Evolutionary conservation across 768 basidiomycete genomes (phyloP).

Genomic region (Lanmaoa rubissima): DNA sequence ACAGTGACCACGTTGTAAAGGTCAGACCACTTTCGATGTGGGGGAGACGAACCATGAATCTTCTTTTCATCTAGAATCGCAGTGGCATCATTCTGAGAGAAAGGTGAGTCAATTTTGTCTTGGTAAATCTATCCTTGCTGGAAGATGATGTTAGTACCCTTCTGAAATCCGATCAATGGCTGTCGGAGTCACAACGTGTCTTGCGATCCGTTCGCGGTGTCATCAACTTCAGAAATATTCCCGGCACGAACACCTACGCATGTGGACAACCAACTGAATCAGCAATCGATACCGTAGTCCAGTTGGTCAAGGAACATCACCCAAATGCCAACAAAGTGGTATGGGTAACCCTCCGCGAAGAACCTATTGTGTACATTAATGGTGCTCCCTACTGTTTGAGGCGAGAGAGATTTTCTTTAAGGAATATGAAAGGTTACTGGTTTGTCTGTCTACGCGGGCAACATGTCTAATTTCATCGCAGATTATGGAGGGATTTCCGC

Average conservation of each 20-base stretch:
- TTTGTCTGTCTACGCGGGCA: background rate
- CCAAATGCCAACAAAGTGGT: slow-evolving; percentile 62
- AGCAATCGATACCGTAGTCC: slow-evolving; percentile 80
- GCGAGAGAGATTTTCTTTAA: slow-evolving; percentile 77
- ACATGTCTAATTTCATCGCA: slow-evolving; percentile 25
- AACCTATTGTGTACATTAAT: slow-evolving; percentile 90
- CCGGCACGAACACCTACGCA: slow-evolving; percentile 80
- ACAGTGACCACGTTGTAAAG: slow-evolving; percentile 91
- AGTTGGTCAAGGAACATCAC: slow-evolving; percentile 57
- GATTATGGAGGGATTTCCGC: slow-evolving; percentile 96
- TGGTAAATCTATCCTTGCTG: background rate
- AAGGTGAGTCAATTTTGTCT: slow-evolving; percentile 47
- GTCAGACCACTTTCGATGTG: slow-evolving; percentile 36
- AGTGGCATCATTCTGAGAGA: slow-evolving; percentile 92
- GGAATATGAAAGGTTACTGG: slow-evolving; percentile 86
- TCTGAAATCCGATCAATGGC: slow-evolving; percentile 93
- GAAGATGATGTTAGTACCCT: slow-evolving; percentile 53
- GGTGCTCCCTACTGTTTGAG: slow-evolving; percentile 89
- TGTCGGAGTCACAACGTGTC: slow-evolving; percentile 65
- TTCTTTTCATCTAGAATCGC: slow-evolving; percentile 60
- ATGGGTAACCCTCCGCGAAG: slow-evolving; percentile 94
- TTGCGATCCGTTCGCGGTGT: slow-evolving; percentile 81
- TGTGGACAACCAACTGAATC: slow-evolving; percentile 88
- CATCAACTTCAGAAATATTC: slow-evolving; percentile 88
- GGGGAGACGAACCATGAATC: background rate